Evolutionary conservation across 108 stramenopile species (phyloP), one percentile per base, ranked within the genome.

Genomic region (Pseudonitzschia delicatissima): DNA sequence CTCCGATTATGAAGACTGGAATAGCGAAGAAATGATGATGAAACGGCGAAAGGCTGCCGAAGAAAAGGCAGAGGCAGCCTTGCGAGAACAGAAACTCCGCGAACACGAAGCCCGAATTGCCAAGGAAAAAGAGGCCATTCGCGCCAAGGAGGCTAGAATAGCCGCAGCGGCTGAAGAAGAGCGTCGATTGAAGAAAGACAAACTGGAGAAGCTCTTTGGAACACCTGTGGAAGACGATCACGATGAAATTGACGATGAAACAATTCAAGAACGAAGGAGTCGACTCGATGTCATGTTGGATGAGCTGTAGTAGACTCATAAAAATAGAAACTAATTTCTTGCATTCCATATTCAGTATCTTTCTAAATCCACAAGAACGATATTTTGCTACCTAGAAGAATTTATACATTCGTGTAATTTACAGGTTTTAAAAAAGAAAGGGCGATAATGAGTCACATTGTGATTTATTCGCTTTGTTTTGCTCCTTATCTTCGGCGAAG

Each of bases 141-240:
- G 13, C 32, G 28, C 60, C 4, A 23, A 51, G 50, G 21, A 18
- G 20, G 20, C 1, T 12, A 23, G 11, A 25, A 0, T 61, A 5
- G 47, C 58, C 17, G 13, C 6, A 12, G 6, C 2, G 48, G 59
- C 49, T 27, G 58, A 48, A 51, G 36, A 28, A 59, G 26, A 57
- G 15, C 37, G 40, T 21, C 55, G 9, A 44, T n/a, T 63, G 36
- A 65, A 70, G 45, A 44, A 77, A 26, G 81, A 86, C 45, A 48
- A 29, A 13, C 82, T 78, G 33, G 73, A 72, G 37, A 44, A 18
- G 37, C 33, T 42, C 28, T 67, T 40, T 23, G 81, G 78, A 74
- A 51, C 77, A 34, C 85, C 79, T n/a, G 8, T 27, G 17, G 42
- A 73, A 72, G 58, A 77, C 83, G 28, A 81, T 52, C 72, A 71